phyloP scores from a whole-genome alignment of 2,329 filamentous ascomycete genomes.

The Neopestalotiopsis sp. region DNA sequence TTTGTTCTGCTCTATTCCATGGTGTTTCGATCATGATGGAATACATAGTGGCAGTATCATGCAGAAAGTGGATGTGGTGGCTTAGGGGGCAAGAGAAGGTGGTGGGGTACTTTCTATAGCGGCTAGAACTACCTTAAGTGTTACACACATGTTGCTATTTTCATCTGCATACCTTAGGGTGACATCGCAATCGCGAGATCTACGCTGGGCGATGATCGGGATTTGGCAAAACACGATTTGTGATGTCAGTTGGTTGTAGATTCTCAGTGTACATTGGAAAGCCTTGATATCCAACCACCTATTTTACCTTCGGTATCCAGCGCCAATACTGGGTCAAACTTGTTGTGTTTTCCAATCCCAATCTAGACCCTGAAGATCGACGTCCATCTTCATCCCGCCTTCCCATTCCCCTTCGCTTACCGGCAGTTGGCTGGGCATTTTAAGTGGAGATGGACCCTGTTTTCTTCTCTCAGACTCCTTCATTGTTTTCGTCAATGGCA shows the following conservation, averaged over 20 bases:
- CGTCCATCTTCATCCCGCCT: not conserved
- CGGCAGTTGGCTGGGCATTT: not conserved
- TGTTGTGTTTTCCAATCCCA: not conserved
- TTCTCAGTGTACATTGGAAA: not conserved
- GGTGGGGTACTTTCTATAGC: not conserved
- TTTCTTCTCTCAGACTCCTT: not conserved
- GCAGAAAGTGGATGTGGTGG: no score
- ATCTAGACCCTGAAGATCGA: constrained; percentile 6
- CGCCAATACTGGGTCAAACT: not conserved
- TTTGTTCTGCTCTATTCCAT: no score
- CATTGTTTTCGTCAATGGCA: not conserved
- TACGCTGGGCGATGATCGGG: not conserved
- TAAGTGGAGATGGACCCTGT: not conserved
- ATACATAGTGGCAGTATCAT: no score
- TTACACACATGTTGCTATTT: not conserved
- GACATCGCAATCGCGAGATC: not conserved
- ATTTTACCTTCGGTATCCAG: not conserved
- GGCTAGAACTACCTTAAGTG: not conserved
- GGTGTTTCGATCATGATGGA: no score
- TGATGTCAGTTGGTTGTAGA: not conserved
- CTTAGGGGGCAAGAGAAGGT: no score
- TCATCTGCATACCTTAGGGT: not conserved
- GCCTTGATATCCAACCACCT: not conserved
- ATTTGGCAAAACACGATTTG: not conserved
- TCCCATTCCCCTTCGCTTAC: not conserved